These are phyloP conservation scores for Gypsophila paniculata DNA, from an alignment of 179 eudicot species.

Conservation along the genomic window DNA sequence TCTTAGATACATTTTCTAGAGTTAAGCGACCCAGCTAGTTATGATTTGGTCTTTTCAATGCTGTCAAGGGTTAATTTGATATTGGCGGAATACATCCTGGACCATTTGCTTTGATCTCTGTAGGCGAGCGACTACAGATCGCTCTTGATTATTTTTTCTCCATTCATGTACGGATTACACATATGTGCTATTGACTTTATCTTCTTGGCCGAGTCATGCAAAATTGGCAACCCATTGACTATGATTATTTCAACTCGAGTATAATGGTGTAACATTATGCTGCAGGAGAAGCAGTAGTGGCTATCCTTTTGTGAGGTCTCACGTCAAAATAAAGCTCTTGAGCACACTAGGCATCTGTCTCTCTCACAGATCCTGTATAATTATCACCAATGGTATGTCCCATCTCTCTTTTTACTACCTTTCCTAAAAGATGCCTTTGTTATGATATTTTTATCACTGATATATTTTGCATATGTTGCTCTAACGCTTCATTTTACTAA, in stretches of 20 bases:
- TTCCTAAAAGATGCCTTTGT: slow-evolving; percentile 28
- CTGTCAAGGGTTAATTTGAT: neutral
- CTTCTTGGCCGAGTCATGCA: neutral
- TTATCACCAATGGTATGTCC: slow-evolving; percentile 24
- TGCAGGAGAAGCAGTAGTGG: slow-evolving; percentile 12
- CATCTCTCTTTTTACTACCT: slow-evolving; percentile 26
- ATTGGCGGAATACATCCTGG: neutral
- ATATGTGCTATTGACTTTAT: neutral
- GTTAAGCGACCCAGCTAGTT: neutral
- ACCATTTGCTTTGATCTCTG: neutral
- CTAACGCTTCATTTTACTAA: neutral
- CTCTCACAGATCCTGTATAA: slow-evolving; percentile 25
- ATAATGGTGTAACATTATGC: slow-evolving; percentile 8
- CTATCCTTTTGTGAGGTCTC: slow-evolving; percentile 22
- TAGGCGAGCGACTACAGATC: neutral
- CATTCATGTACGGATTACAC: neutral
- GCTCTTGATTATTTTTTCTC: neutral
- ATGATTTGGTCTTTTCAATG: neutral
- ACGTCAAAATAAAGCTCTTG: slow-evolving; percentile 26
- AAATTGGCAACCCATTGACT: slow-evolving; percentile 13
- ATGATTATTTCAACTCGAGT: neutral
- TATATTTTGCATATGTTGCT: slow-evolving; percentile 20
- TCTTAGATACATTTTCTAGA: neutral
- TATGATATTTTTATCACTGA: slow-evolving; percentile 20
- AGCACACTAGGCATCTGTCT: slow-evolving; percentile 26